These are phyloP conservation scores for Umbelopsis sp. DNA, from an alignment of 192 early-diverging fungal genomes.

Conservation along the genomic window DNA sequence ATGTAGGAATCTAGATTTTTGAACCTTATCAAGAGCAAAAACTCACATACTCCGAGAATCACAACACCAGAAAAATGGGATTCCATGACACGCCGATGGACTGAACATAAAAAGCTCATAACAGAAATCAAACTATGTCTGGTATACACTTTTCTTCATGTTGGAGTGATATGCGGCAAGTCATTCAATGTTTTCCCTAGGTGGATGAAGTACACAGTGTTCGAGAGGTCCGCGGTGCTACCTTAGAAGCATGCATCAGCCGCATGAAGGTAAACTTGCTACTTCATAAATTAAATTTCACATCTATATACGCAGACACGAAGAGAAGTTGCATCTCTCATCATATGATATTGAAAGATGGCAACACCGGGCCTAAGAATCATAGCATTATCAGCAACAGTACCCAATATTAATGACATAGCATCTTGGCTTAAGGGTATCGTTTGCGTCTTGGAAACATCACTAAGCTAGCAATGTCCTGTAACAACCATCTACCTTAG, in stretches of 20 bases:
- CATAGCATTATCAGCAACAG: conserved; percentile 73
- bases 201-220: conserved; percentile 83
- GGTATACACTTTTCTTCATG: conserved; percentile 20
- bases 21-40: not conserved
- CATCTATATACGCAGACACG: not conserved
- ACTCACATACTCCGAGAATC: conserved; percentile 35
- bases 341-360: not conserved
- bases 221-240: conserved; percentile 65
- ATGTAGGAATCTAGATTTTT: conserved; percentile 24
- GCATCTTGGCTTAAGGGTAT: conserved; percentile 56
- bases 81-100: conserved; percentile 65
- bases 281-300: not conserved
- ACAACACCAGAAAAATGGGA: conserved; percentile 88
- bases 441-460: not conserved
- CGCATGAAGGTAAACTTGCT: conserved; percentile 32
- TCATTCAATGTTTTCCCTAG: conserved; percentile 15
- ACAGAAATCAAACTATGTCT: conserved; percentile 40
- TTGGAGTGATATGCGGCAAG: too few species aligned
- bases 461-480: too few species aligned
- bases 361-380: conserved; percentile 34
- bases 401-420: conserved; percentile 71
- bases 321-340: not conserved
- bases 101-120: conserved; percentile 38
- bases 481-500: not conserved
- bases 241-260: conserved; percentile 71